Evolutionary conservation across 148 eudicot genomes (phyloP), one percentile per base, ranked within the genome.

Genomic region (Rhododendron mucronatum): DNA sequence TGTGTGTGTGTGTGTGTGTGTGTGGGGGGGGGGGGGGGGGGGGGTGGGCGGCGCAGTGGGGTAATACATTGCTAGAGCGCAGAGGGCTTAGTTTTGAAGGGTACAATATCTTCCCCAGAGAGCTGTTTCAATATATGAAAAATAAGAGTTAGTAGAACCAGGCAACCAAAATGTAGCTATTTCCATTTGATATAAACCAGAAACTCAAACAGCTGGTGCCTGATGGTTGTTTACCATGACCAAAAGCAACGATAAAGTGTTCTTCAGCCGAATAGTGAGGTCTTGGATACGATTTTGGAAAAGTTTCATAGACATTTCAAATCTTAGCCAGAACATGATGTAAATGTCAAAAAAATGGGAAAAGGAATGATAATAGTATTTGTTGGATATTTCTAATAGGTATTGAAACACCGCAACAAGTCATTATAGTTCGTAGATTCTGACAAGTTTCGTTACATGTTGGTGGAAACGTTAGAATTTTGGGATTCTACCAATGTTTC

Each of bases 211-310:
- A 26, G 48, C 69, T 51, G 28, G 28, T 41, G 16, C 23, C 23
- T 83, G 15, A 23, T 67, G 26, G 35, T 67, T 67, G 35, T 69
- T 63, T 28, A 69, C 37, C 75, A 69, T 1, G 6, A 18, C 57
- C 75, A 69, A 69, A 63, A 69, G 75, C 75, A 81, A 81, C 16
- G 21, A 59, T 37, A 82, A 11, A 41, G n/a, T 55, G 61, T 83
- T 12, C 37, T 83, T 48, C 30, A 47, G 20, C 41, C 47, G 35
- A 12, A 10, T 18, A 74, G 48, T 23, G 15, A 74, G 55, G 26
- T 8, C 11, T n/a, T 23, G 69, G 28, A 63, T 63, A 65, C 3
- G 71, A 65, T 65, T 63, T 59, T 20, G 65, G 65, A 59, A 20
- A 59, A 1, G 7, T 23, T 23, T 63, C 28, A 21, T 6, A 59